Base-by-base conservation (phyloP, 371 early-diverging fungal genomes). In the Mucor saturninus region DNA sequence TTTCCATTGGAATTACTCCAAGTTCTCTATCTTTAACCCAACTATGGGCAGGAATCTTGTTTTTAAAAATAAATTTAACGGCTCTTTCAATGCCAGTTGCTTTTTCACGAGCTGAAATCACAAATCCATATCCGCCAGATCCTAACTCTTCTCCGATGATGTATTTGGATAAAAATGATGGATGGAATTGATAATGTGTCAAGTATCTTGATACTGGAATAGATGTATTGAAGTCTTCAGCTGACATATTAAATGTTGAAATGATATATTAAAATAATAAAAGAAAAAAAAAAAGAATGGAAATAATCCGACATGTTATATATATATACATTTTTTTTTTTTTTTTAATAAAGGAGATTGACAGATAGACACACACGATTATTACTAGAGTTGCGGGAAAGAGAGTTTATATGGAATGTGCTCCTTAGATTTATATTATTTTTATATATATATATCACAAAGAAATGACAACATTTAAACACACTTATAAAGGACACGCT, bases 41-140 rank as follows among this genome's bases (percentile, higher is more conserved):
- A 39, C 76, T 74, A 37, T 79, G 77, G 5, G 71, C 63, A 32
- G 90, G 87, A 5, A 93, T 78, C 65, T 84, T 86, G 58, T 83
- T 70, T 40, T 82, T 80, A 65, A 85, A 82, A 55, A 94, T 90
- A 64, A 93, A 89, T 68, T 94, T 94, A 64, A 92, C 90, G 14
- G 94, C 94, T 54, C 90, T 87, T 54, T 88, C 88, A 32, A 72
- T 66, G n/a, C 77, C 69, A 48, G 79, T 79, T 29, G 56, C 54
- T 35, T 67, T 70, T 59, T 88, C 83, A 11, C 73, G 72, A 10
- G 88, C 90, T 2, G 86, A 79, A 14, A 87, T 74, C 3, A 91
- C 93, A 68, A 90, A 90, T 8, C 94, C 94, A 70, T 88, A 92
- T 8, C 91, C 94, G 43, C 94, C 94, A 15, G 77, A 82, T 13